Evolutionary conservation across 768 basidiomycete species (phyloP), one percentile per base, ranked within the genome.

Genomic region (Suillus sp.): DNA sequence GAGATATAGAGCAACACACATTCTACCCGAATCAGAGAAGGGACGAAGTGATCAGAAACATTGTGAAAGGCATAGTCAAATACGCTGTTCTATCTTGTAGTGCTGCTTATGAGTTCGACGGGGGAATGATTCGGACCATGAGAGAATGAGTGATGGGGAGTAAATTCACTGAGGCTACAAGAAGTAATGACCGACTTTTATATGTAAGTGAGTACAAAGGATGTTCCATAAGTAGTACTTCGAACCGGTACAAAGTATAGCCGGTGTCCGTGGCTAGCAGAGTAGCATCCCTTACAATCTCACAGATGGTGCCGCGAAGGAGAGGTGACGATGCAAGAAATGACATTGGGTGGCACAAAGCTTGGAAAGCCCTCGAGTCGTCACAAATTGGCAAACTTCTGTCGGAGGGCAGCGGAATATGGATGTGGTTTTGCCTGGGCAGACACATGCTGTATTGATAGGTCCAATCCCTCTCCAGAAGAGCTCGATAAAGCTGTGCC

Each of bases 11-110:
- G 22, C 66, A 57, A 30, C 70, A 71, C 16, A 65, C 70, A 0
- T 67, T 70, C 27, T 65, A 71, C n/a, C 65, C 66, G 16, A 69
- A 72, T 35, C 70, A 71, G 30, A 64, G 70, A 48, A 62, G 68
- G 40, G 66, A 67, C 43, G 68, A 70, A 5, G 70, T 72, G 16
- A 68, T 72, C 32, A 53, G 58, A 35, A 58, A 43, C 25, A 72
- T 71, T 1, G 70, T 71, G 11, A 71, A 63, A 14, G 59, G 68
- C 11, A 57, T 67, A 61, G 56, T 71, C 20, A 70, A 71, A 60
- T 70, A 70, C 1, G 70, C 70, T 27, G 42, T 67, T 40, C 61
- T 70, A 30, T 65, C n/a, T n/a, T n/a, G n/a, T n/a, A n/a, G n/a
- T n/a, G n/a, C n/a, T n/a, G n/a, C n/a, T n/a, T n/a, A n/a, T n/a